phyloP scores from a whole-genome alignment of 2,329 filamentous ascomycete species.

The Grosmannia clavigera region DNA sequence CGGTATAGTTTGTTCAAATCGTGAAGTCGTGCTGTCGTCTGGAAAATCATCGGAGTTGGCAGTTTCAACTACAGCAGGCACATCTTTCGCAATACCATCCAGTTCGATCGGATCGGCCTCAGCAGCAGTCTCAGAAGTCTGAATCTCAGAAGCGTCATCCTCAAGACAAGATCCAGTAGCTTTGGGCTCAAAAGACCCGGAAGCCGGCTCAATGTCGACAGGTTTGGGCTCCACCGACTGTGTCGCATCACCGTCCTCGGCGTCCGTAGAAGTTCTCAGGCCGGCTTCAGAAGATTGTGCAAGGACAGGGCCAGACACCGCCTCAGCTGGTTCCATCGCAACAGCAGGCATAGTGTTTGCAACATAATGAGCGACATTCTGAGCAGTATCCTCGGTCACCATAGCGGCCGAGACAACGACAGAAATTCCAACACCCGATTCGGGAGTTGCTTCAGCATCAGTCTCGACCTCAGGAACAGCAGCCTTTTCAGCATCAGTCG shows the following conservation, averaged over 20 bases:
- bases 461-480: not conserved
- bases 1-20: not conserved
- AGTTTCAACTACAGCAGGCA: not conserved
- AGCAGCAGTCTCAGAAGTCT: not conserved
- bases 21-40: not conserved
- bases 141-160: not conserved
- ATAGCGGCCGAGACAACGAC: not conserved
- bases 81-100: not conserved
- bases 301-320: not conserved
- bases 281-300: not conserved
- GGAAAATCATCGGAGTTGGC: not conserved
- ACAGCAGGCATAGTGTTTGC: not conserved
- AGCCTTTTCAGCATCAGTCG: not conserved
- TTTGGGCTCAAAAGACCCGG: not conserved
- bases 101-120: not conserved
- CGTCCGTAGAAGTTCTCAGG: not conserved
- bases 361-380: not conserved
- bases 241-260: no score
- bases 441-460: constrained; percentile 2
- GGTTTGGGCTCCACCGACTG: no score
- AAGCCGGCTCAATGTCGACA: not conserved
- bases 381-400: not conserved
- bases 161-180: not conserved
- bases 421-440: not conserved
- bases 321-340: not conserved